phyloP scores from a whole-genome alignment of 371 early-diverging fungal species.

The Apophysomyces sp. region DNA sequence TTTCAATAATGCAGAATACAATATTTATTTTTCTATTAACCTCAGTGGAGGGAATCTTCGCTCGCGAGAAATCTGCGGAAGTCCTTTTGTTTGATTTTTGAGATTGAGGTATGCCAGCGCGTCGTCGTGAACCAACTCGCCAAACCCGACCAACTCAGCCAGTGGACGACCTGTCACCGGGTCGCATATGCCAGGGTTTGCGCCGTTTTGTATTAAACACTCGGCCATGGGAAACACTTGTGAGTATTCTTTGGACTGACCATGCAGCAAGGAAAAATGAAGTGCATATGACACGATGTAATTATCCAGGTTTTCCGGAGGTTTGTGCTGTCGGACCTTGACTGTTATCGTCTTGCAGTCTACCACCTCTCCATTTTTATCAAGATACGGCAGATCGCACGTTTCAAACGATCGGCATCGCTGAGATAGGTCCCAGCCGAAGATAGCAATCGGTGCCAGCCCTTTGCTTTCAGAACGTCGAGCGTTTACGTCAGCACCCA shows the following conservation, averaged over 20 bases:
- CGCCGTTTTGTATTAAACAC: conserved; percentile 52
- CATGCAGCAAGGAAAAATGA: conserved; percentile 29
- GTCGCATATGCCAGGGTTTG: conserved; percentile 31
- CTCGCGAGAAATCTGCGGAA: conserved; percentile 26
- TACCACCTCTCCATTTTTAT: background rate
- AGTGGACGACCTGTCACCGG: conserved; percentile 21
- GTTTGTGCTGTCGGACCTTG: background rate
- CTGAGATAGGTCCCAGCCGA: background rate
- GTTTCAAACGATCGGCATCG: background rate
- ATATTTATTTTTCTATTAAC: background rate
- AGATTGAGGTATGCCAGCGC: conserved; percentile 39
- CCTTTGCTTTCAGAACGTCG: background rate
- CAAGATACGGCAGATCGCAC: background rate
- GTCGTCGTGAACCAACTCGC: conserved; percentile 27
- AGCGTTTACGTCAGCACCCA: conserved; percentile 39
- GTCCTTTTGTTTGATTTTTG: conserved; percentile 40
- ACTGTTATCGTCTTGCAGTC: conserved; percentile 1
- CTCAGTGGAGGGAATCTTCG: background rate
- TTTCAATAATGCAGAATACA: no score
- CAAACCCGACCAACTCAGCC: conserved; percentile 31
- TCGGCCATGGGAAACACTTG: conserved; percentile 51
- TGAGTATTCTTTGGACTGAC: conserved; percentile 7
- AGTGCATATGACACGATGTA: conserved; percentile 25
- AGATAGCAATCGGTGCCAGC: background rate
- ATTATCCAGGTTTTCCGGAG: background rate